Evolutionary conservation across 139 green algal species (phyloP).

Genomic region (Protoeuglena noctilucae): DNA sequence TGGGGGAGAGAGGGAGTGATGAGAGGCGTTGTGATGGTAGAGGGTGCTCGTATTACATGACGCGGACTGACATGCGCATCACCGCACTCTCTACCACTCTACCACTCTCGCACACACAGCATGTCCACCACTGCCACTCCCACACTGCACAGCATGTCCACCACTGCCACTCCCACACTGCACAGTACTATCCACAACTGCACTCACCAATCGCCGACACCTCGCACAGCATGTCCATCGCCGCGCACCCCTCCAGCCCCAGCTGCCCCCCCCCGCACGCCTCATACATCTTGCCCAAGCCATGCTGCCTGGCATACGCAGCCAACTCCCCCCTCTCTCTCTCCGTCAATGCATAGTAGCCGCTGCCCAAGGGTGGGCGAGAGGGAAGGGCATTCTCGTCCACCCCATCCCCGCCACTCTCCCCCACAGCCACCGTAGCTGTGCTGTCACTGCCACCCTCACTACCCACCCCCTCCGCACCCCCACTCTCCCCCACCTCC

Average conservation of each 20-base stretch:
- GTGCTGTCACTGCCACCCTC: no score
- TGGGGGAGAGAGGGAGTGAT: conserved; percentile 32
- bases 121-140: no score
- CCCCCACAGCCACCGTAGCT: no score
- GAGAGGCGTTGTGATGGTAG: background rate
- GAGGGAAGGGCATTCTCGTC: background rate
- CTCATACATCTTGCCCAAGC: conserved; percentile 57
- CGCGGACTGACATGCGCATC: no score
- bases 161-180: no score
- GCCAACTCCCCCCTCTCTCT: conserved; percentile 18
- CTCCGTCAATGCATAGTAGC: no score
- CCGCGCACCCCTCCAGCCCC: conserved; percentile 64
- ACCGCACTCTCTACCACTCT: no score
- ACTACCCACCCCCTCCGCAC: no score
- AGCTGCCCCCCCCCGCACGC: conserved; percentile 42
- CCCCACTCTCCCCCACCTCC: no score
- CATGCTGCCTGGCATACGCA: conserved; percentile 21
- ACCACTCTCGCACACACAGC: no score
- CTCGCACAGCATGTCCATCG: conserved; percentile 63
- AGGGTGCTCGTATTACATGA: no score
- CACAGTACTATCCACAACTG: background rate
- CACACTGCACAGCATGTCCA: no score
- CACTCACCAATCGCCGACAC: conserved; percentile 14
- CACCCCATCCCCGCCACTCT: background rate
- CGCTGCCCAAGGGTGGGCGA: background rate